A percentile compares a stretch with the other conserved stretches of the same genome.
phyloP scores from a whole-genome alignment of 345 rosid species.

The Turritis glabra region DNA sequence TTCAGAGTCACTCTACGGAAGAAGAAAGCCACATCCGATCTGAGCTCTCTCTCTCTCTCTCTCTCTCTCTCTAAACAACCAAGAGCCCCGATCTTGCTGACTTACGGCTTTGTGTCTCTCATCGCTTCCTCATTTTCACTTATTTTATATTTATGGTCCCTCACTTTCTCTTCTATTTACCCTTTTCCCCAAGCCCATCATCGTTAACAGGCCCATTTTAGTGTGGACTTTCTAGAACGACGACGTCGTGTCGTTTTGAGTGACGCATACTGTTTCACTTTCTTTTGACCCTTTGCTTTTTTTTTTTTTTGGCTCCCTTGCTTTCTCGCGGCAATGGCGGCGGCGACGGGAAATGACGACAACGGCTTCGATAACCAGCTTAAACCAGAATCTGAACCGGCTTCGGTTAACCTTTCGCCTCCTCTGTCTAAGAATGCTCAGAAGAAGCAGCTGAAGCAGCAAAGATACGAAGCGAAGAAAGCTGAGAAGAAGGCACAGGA shows the following conservation, averaged over 20 bases:
- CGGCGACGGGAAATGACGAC: slow-evolving; percentile 33
- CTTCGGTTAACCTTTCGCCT: neutral
- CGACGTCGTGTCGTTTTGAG: neutral
- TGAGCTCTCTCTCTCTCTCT: slow-evolving; percentile 38
- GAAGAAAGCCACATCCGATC: slow-evolving; percentile 38
- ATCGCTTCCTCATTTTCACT: slow-evolving; percentile 23
- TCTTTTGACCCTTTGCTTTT: neutral
- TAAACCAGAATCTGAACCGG: slow-evolving; percentile 7
- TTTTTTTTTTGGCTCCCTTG: neutral
- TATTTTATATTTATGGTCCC: slow-evolving; percentile 27
- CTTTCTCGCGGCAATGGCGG: slow-evolving; percentile 31
- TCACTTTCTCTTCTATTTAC: slow-evolving; percentile 2
- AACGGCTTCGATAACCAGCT: slow-evolving; percentile 15
- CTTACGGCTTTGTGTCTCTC: slow-evolving; percentile 38
- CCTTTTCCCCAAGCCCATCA: slow-evolving; percentile 5
- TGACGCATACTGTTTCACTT: neutral
- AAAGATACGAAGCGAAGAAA: slow-evolving; percentile 73
- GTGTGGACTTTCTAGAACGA: no score
- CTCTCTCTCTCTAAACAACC: no score
- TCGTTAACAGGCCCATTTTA: neutral
- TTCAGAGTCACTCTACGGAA: slow-evolving; percentile 30
- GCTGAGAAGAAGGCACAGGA: slow-evolving; percentile 81
- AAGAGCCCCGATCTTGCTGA: slow-evolving; percentile 39
- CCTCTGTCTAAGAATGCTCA: slow-evolving; percentile 73
- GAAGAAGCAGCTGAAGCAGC: slow-evolving; percentile 81